Evolutionary conservation across 805 yeast genomes (phyloP).

Genomic region (Yueomyces sp.): DNA sequence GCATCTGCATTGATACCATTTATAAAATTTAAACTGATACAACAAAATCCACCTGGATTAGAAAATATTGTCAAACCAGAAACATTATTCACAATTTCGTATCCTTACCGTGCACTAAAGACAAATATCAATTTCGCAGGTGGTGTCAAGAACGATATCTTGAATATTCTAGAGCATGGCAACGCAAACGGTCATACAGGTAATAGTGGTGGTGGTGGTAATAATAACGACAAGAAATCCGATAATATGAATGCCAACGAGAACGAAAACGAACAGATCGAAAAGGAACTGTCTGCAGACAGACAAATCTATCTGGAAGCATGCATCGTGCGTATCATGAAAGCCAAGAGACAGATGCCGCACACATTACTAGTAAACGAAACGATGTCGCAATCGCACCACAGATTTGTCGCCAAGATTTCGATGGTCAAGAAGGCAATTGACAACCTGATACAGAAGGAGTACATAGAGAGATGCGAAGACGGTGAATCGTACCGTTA

Average conservation of each 20-base stretch:
- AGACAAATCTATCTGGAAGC: conserved; percentile 80
- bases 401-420: conserved; percentile 72
- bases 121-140: conserved; percentile 68
- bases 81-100: conserved; percentile 56
- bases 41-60: conserved; percentile 49
- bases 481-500: conserved; percentile 67
- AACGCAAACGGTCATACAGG: conserved; percentile 11
- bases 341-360: conserved; percentile 68
- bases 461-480: conserved; percentile 66
- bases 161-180: conserved; percentile 7
- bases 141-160: conserved; percentile 32
- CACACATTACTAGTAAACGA: conserved; percentile 79
- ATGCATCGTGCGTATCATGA: conserved; percentile 92
- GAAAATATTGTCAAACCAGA: conserved; percentile 38
- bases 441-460: conserved; percentile 73
- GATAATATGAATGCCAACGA: conserved; percentile 42
- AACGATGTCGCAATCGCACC: conserved; percentile 70
- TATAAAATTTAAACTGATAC: conserved; percentile 61
- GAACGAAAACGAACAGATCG: conserved; percentile 41
- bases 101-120: conserved; percentile 75
- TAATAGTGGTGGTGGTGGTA: conserved; percentile 3
- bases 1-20: conserved; percentile 71
- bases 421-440: conserved; percentile 80
- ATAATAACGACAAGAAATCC: conserved; percentile 10
- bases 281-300: conserved; percentile 73